phyloP scores from a whole-genome alignment of 192 early-diverging fungal species.

The Chytriomyces sp. region DNA sequence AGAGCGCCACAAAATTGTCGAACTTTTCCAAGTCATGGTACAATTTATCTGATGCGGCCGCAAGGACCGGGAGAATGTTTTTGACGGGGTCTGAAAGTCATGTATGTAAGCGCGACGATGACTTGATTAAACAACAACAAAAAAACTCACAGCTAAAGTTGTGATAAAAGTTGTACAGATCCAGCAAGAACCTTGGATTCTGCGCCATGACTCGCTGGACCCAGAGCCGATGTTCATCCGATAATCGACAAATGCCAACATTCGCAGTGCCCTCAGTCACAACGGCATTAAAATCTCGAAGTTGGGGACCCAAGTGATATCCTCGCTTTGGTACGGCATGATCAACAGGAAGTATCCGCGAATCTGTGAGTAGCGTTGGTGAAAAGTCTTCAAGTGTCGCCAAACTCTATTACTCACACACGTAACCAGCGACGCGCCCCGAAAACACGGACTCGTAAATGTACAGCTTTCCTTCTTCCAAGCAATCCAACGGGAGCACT shows the following conservation, averaged over 20 bases:
- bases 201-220: background rate
- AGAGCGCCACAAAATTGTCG: no score
- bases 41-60: background rate
- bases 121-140: no score
- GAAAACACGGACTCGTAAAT: slow-evolving; percentile 45
- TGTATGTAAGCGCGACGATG: no score
- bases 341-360: slow-evolving; percentile 27
- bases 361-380: slow-evolving; percentile 11
- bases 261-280: slow-evolving; percentile 30
- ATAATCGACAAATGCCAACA: slow-evolving; percentile 36
- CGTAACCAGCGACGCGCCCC: slow-evolving; percentile 33
- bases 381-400: background rate
- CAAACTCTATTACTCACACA: slow-evolving; percentile 1
- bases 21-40: background rate
- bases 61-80: slow-evolving; percentile 5
- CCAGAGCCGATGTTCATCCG: background rate
- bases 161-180: slow-evolving; percentile 30
- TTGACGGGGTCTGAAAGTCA: slow-evolving; percentile 11
- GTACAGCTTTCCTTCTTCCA: slow-evolving; percentile 43
- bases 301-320: slow-evolving; percentile 38
- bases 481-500: slow-evolving; percentile 31
- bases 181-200: slow-evolving; percentile 12
- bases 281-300: slow-evolving; percentile 31
- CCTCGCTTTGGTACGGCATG: background rate
- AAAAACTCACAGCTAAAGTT: background rate